A percentile compares a stretch with the other conserved stretches of the same genome.
phyloP scores from a whole-genome alignment of 2,329 filamentous ascomycete species.

The Magnaporthiopsis incrustans region DNA sequence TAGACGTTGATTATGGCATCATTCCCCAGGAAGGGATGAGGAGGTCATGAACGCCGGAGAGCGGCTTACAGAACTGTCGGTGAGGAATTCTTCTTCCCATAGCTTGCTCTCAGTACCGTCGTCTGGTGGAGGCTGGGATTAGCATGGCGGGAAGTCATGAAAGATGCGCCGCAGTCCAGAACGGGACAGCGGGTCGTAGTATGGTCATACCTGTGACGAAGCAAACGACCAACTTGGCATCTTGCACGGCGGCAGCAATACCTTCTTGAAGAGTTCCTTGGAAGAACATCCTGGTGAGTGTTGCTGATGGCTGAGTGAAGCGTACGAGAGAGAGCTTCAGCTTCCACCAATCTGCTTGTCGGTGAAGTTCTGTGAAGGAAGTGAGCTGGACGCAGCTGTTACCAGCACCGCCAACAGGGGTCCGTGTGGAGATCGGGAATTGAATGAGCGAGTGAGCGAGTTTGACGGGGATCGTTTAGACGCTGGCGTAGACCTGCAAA shows the following conservation, averaged over 20 bases:
- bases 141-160: neutral
- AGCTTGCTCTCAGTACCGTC: conserved; percentile 56
- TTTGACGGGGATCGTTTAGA: neutral
- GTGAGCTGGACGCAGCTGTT: neutral
- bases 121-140: conserved; percentile 39
- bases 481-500: neutral
- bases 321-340: neutral
- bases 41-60: neutral
- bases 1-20: neutral
- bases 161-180: neutral
- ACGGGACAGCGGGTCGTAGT: conserved; percentile 2
- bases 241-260: conserved; percentile 65
- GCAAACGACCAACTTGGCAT: conserved; percentile 73
- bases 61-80: conserved; percentile 42
- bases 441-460: neutral
- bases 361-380: neutral
- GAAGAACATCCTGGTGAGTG: conserved; percentile 62
- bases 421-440: neutral
- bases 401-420: neutral
- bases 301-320: neutral
- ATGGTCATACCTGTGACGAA: conserved; percentile 64
- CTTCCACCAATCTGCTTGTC: neutral
- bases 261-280: conserved; percentile 71
- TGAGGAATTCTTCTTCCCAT: conserved; percentile 67
- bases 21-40: neutral